Percentiles rank a stretch among this genome's conserved stretches.
phyloP scores from a whole-genome alignment of 2,329 filamentous ascomycete genomes.

The Pseudogymnoascus sp. region DNA sequence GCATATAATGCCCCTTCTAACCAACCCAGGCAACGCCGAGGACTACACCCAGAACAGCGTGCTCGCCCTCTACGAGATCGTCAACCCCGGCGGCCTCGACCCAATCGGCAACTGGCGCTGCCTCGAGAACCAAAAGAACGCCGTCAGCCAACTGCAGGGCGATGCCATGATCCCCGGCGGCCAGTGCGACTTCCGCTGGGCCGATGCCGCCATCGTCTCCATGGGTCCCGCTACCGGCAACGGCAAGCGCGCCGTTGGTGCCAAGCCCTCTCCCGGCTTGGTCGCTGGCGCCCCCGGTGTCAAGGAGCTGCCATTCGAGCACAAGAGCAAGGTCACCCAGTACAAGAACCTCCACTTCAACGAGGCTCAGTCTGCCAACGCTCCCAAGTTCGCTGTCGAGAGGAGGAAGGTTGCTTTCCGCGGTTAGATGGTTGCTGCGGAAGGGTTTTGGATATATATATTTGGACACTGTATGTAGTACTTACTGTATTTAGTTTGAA shows the following conservation, averaged over 20 bases:
- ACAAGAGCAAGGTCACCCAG: neutral
- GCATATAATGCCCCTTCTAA: neutral
- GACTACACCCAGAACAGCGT: slow-evolving; percentile 17
- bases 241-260: neutral
- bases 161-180: slow-evolving; percentile 11
- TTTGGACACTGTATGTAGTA: neutral
- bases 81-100: slow-evolving; percentile 13
- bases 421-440: neutral
- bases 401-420: neutral
- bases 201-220: slow-evolving; percentile 12
- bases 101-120: slow-evolving; percentile 13
- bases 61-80: slow-evolving; percentile 14
- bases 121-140: slow-evolving; percentile 15
- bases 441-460: neutral
- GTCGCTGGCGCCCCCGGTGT: neutral
- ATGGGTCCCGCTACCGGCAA: slow-evolving; percentile 11
- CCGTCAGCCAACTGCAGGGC: slow-evolving; percentile 12
- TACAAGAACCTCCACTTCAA: neutral
- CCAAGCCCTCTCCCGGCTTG: neutral
- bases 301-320: neutral
- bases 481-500: neutral
- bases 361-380: neutral
- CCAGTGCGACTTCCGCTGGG: slow-evolving; percentile 12
- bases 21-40: slow-evolving; percentile 12
- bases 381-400: neutral